Conservation (phyloP, 352 stramenopile species). For the Pythium utonaiense region DNA sequence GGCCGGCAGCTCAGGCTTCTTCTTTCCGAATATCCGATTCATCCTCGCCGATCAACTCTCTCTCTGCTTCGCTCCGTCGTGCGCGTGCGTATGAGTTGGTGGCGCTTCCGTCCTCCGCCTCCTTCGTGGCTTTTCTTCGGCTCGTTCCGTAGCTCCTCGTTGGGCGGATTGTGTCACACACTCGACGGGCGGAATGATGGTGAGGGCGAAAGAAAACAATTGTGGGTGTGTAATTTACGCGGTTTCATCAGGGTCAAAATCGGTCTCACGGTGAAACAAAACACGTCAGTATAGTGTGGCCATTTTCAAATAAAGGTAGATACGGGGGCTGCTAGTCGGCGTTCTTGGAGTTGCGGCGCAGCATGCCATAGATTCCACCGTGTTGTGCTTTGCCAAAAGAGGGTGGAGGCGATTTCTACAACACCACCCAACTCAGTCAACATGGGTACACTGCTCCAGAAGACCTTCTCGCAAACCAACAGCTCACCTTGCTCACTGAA, state of each 20-base stretch:
- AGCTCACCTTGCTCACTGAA: conserved; percentile 17
- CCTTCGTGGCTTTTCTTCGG: neutral
- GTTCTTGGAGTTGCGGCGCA: conserved; percentile 31
- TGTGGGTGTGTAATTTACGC: neutral
- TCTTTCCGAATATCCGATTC: conserved; percentile 86
- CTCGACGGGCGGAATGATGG: conserved; percentile 5
- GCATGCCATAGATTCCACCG: conserved; percentile 69
- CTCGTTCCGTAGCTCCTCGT: neutral
- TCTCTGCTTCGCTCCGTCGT: conserved; percentile 6
- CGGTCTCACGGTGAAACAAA: too few relatives aligned
- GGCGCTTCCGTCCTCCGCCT: neutral
- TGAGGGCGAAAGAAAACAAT: neutral
- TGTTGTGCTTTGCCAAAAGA: conserved; percentile 49
- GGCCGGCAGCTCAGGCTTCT: conserved; percentile 63
- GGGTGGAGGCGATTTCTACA: conserved; percentile 21
- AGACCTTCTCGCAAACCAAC: too few relatives aligned
- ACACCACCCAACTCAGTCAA: neutral
- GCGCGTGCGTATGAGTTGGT: neutral
- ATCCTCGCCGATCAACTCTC: conserved; percentile 21
- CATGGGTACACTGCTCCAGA: neutral
- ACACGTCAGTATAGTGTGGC: neutral
- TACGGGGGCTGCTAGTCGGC: neutral
- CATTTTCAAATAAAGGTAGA: too few relatives aligned
- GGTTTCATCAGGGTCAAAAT: neutral
- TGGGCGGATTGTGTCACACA: conserved; percentile 7